Evolutionary conservation across 805 yeast genomes (phyloP).

Genomic region (Torulaspora quercuum): DNA sequence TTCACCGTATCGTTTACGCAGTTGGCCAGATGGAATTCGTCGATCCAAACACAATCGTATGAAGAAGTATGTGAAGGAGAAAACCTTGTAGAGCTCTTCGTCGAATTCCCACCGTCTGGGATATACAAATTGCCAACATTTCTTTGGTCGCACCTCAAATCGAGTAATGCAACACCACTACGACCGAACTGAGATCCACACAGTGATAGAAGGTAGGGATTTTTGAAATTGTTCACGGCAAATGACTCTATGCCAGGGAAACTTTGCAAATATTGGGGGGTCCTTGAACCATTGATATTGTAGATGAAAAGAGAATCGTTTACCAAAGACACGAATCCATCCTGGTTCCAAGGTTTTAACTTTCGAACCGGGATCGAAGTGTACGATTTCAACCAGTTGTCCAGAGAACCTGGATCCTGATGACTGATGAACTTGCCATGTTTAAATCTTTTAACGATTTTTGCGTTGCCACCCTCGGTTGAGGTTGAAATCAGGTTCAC

Average conservation of each 20-base stretch:
- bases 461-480: conserved; percentile 53
- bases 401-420: conserved; percentile 17
- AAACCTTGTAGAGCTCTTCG: conserved; percentile 15
- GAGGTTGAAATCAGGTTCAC: conserved; percentile 66
- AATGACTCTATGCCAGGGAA: conserved; percentile 27
- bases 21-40: conserved; percentile 25
- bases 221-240: conserved; percentile 37
- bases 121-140: conserved; percentile 21
- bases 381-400: conserved; percentile 16
- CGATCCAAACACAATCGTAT: conserved; percentile 25
- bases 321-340: conserved; percentile 56
- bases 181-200: conserved; percentile 55
- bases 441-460: conserved; percentile 72
- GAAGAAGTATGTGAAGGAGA: conserved; percentile 19
- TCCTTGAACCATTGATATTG: conserved; percentile 55
- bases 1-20: conserved; percentile 22
- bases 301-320: conserved; percentile 71
- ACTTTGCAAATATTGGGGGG: conserved; percentile 27
- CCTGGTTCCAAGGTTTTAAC: conserved; percentile 17
- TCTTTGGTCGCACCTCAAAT: conserved; percentile 47
- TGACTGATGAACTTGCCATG: conserved; percentile 61
- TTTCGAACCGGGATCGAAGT: conserved; percentile 24
- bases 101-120: conserved; percentile 20
- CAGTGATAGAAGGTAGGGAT: conserved; percentile 49
- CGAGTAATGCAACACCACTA: conserved; percentile 72